Base-by-base conservation (phyloP, 2,329 filamentous ascomycete species). In the Curvularia sp. region DNA sequence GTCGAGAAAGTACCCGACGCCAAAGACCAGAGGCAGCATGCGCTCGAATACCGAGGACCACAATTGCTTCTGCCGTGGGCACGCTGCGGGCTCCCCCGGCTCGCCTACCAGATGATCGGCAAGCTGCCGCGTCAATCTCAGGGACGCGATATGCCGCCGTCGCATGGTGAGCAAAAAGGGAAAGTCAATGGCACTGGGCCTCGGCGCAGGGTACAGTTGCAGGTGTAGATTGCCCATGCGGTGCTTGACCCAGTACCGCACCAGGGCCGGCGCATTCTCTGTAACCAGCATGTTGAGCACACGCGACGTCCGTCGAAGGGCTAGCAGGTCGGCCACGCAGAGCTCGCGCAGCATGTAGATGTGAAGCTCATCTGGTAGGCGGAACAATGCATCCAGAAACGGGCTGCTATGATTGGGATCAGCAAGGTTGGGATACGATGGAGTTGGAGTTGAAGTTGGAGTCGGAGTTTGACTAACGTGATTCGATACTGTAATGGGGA, bases 21-120 rank as follows among this genome's bases (percentile, higher is more conserved):
- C 71, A 62, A 77, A 76, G 13, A 76, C 73, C 22, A 77, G 63
- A 20, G 74, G 73, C 42, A 76, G 71, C 71, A 76, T 73, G 55
- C 72, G 70, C 42, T 76, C 71, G 53, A 75, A 75, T 54, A 75
- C 70, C 5, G 73, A 74, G 3, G 66, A 68, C 75, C 74, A 76
- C 56, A 75, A 58, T 59, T 74, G 71, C 46, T 66, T 66, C 39
- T 72, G 70, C 8, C 72, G 68, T 38, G 68, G 61, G 38, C 63
- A 71, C 30, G 61, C 33, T 43, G 12, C 59, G 39, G 69, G 66
- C 55, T 68, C 65, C 28, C 71, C 57, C 13, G 69, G 66, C 52
- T 75, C 72, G 43, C 68, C 66, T 20, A 74, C 61, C 4, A 77
- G 66, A 53, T 72, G 71, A 54, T 75, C 65, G 51, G 70, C 70